These are phyloP conservation scores for Pseudisothecium myosuroides DNA, from an alignment of 225 moss, liverwort and hornwort species.

Conservation along the genomic window DNA sequence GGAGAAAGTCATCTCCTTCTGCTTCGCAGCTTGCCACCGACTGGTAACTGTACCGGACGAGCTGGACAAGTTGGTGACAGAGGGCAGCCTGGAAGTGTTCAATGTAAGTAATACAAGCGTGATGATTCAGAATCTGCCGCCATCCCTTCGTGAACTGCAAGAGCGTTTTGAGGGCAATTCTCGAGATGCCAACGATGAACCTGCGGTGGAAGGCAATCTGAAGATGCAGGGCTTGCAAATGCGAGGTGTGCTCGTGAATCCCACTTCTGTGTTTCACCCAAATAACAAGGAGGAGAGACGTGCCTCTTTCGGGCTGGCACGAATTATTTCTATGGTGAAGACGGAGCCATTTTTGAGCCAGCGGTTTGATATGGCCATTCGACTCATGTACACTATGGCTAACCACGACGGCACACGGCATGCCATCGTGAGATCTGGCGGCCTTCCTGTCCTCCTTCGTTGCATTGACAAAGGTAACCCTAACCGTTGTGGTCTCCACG, in stretches of 20 bases:
- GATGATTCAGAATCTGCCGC: not conserved
- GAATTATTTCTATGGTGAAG: constrained; percentile 20
- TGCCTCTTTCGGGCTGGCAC: constrained; percentile 10
- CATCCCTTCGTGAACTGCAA: not conserved
- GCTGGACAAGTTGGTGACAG: not conserved
- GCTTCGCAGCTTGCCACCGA: not conserved
- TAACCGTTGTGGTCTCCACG: not conserved
- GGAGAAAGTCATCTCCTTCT: not conserved
- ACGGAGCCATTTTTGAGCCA: constrained; percentile 21
- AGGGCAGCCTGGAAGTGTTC: not conserved
- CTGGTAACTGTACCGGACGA: not conserved
- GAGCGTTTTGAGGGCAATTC: not conserved
- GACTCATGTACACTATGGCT: constrained; percentile 32
- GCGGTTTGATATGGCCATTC: constrained; percentile 14
- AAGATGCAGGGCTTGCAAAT: not conserved
- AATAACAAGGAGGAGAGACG: constrained; percentile 7
- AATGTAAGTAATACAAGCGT: not conserved
- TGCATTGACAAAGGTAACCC: constrained; percentile 12
- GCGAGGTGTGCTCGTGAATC: constrained; percentile 8
- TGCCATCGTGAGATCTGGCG: constrained; percentile 16
- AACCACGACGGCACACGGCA: constrained; percentile 23
- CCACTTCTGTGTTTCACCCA: constrained; percentile 6
- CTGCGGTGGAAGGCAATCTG: not conserved
- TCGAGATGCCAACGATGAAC: not conserved
- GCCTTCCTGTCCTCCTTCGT: constrained; percentile 24